Percentiles rank a stretch among this genome's conserved stretches.
phyloP scores from a whole-genome alignment of 1,139 yeast genomes.

The Hansenula lynferdii region DNA sequence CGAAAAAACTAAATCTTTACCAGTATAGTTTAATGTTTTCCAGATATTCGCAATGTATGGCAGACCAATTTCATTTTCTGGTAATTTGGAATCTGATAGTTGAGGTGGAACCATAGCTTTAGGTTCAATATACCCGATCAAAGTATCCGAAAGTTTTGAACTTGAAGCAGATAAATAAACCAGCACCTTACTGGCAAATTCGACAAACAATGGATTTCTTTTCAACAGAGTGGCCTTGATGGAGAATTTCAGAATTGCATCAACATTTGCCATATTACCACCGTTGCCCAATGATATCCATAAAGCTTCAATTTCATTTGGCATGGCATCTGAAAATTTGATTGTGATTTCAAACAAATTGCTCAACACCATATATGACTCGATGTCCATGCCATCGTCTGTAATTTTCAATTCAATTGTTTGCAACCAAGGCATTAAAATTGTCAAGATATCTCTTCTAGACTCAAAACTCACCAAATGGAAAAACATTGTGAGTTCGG shows the following conservation, averaged over 20 bases:
- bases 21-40: conserved; percentile 49
- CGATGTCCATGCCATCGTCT: conserved; percentile 37
- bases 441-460: conserved; percentile 73
- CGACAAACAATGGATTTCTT: conserved; percentile 71
- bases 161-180: conserved; percentile 65
- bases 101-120: conserved; percentile 81
- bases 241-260: conserved; percentile 67
- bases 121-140: conserved; percentile 72
- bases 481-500: conserved; percentile 69
- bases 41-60: conserved; percentile 78
- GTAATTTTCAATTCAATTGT: conserved; percentile 58
- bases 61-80: conserved; percentile 30
- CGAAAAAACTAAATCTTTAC: conserved; percentile 77
- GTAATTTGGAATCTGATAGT: conserved; percentile 23
- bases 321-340: conserved; percentile 64
- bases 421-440: conserved; percentile 88
- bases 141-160: conserved; percentile 59
- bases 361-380: conserved; percentile 72
- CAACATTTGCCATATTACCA: conserved; percentile 60
- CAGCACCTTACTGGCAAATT: conserved; percentile 73
- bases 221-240: conserved; percentile 65
- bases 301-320: conserved; percentile 85
- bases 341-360: conserved; percentile 85
- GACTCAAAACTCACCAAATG: conserved; percentile 54
- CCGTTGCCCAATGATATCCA: conserved; percentile 92